Conservation (phyloP, 352 stramenopile genomes). For the Phytophthora parvispora region DNA sequence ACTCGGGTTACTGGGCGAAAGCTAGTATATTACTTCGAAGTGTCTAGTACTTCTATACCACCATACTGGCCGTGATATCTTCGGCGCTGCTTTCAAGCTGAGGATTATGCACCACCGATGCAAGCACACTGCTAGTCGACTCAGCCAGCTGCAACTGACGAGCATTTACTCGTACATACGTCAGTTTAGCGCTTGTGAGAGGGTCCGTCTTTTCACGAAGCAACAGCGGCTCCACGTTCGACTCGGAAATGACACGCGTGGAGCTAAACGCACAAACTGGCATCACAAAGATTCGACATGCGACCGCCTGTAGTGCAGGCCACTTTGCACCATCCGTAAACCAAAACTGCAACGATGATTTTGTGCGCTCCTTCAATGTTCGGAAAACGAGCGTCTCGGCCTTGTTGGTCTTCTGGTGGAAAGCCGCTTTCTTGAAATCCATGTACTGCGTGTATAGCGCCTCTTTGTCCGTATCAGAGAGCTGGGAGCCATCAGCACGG, state of each 20-base stretch:
- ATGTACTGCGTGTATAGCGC: slow-evolving; percentile 57
- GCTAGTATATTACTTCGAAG: too few relatives aligned
- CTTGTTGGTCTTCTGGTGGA: slow-evolving; percentile 41
- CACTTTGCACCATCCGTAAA: slow-evolving; percentile 58
- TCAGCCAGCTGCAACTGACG: slow-evolving; percentile 29
- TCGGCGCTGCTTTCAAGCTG: slow-evolving; percentile 8
- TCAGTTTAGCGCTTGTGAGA: slow-evolving; percentile 36
- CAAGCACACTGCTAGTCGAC: slow-evolving; percentile 9
- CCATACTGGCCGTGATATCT: slow-evolving; percentile 42
- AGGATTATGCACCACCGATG: slow-evolving; percentile 5
- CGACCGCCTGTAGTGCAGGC: slow-evolving; percentile 55
- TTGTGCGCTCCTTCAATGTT: slow-evolving; percentile 60
- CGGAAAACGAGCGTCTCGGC: slow-evolving; percentile 47
- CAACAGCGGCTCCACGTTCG: slow-evolving; percentile 3
- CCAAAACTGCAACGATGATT: slow-evolving; percentile 64
- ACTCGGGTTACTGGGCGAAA: too few relatives aligned
- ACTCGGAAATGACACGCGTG: slow-evolving; percentile 3
- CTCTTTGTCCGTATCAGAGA: slow-evolving; percentile 40
- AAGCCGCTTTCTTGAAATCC: slow-evolving; percentile 47
- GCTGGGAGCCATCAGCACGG: slow-evolving; percentile 21
- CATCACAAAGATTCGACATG: slow-evolving; percentile 51
- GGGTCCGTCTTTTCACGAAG: slow-evolving; percentile 24
- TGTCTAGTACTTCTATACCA: slow-evolving; percentile 19
- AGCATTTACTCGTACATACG: slow-evolving; percentile 42
- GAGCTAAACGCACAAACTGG: slow-evolving; percentile 30